These are phyloP conservation scores for Abelmoschus esculentus DNA, from an alignment of 345 rosid genomes.

Conservation along the genomic window DNA sequence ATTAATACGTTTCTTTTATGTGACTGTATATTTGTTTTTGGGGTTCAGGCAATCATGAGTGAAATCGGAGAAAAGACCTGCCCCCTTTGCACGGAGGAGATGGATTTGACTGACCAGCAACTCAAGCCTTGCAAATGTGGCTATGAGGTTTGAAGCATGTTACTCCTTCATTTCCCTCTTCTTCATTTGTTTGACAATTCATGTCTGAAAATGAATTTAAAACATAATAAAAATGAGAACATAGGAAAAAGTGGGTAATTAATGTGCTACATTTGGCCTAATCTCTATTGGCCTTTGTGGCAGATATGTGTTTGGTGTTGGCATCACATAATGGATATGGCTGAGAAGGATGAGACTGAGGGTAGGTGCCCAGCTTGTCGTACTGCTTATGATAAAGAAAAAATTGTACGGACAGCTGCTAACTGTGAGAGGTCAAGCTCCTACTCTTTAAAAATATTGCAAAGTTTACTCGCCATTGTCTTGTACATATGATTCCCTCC, in stretches of 20 bases:
- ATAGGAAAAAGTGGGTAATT: not conserved
- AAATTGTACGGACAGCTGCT: constrained; percentile 71
- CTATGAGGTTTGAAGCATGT: constrained; percentile 54
- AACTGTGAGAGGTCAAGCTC: constrained; percentile 49
- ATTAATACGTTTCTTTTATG: not conserved
- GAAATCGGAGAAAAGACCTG: constrained; percentile 81
- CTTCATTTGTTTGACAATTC: not conserved
- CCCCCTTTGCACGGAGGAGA: constrained; percentile 89
- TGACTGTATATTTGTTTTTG: not conserved
- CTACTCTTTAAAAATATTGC: not conserved
- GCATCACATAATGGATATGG: constrained; percentile 94
- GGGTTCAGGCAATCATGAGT: constrained; percentile 51
- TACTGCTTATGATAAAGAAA: constrained; percentile 78
- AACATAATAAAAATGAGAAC: not conserved
- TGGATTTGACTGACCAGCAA: constrained; percentile 92
- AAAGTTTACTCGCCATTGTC: not conserved
- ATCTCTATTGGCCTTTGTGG: not conserved
- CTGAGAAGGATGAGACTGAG: constrained; percentile 79
- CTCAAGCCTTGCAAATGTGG: constrained; percentile 97
- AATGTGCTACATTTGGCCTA: not conserved
- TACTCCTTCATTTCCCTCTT: not conserved
- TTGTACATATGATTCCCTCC: not conserved
- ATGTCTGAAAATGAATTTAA: not conserved
- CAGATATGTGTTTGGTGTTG: constrained; percentile 98
- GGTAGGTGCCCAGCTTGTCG: constrained; percentile 98